A percentile compares a stretch with the other conserved stretches of the same genome.
Conservation (phyloP, 768 basidiomycete genomes). For the Mycena rosella region DNA sequence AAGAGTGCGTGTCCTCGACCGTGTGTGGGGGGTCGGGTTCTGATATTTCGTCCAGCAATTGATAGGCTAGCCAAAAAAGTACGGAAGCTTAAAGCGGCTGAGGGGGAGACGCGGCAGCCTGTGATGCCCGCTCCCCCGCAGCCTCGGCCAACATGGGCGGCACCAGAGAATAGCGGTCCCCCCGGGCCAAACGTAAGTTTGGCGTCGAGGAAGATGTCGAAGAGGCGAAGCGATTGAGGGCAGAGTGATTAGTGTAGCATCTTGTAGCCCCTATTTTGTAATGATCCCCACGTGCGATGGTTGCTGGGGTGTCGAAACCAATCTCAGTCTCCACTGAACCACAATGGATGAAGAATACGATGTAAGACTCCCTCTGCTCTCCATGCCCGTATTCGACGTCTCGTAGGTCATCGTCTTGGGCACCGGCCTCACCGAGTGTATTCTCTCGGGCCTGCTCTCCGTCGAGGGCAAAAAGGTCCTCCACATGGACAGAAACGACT, state of each 20-base stretch:
- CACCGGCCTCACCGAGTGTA: slow-evolving; percentile 98
- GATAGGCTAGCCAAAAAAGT: slow-evolving; percentile 55
- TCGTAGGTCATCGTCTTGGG: slow-evolving; percentile 90
- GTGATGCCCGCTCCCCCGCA: background rate
- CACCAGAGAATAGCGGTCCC: slow-evolving; percentile 37
- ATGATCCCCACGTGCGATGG: slow-evolving; percentile 23
- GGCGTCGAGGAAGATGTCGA: slow-evolving; percentile 44
- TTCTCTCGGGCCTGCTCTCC: slow-evolving; percentile 97
- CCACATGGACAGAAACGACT: slow-evolving; percentile 99
- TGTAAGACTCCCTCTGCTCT: slow-evolving; percentile 56
- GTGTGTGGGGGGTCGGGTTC: background rate
- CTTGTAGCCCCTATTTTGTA: slow-evolving; percentile 25
- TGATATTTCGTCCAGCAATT: slow-evolving; percentile 46
- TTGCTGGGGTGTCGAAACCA: slow-evolving; percentile 1
- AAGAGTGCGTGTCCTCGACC: slow-evolving; percentile 52
- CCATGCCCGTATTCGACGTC: slow-evolving; percentile 30
- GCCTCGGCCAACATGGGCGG: slow-evolving; percentile 44
- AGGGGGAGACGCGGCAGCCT: slow-evolving; percentile 41
- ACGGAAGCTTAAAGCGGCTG: slow-evolving; percentile 38
- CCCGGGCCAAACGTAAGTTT: slow-evolving; percentile 52
- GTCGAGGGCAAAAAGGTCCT: slow-evolving; percentile 99
- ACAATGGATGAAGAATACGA: slow-evolving; percentile 99
- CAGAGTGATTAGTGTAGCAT: slow-evolving; percentile 11
- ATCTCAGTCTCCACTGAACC: slow-evolving; percentile 37
- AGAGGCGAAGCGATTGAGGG: slow-evolving; percentile 40